Conservation (phyloP, 2,329 filamentous ascomycete genomes). For the Pyricularia grisea region DNA sequence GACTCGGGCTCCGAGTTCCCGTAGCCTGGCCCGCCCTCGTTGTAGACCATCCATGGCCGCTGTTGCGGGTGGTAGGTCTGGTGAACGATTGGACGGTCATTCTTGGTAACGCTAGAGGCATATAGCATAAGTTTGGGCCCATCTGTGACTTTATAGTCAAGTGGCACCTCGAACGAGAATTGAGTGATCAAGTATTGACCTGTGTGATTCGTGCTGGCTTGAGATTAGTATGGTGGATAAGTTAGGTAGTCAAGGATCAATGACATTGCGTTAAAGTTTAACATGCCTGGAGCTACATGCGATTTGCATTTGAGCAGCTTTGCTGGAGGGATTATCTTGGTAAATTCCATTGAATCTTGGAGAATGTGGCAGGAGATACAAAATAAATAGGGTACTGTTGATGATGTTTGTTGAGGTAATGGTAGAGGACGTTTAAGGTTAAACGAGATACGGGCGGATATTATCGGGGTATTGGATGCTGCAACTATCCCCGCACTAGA, state of each 20-base stretch:
- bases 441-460: neutral
- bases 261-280: neutral
- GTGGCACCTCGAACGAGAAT: conserved; percentile 77
- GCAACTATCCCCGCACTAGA: neutral
- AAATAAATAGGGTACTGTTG: neutral
- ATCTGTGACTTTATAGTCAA: conserved; percentile 60
- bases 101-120: conserved; percentile 32
- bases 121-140: conserved; percentile 63
- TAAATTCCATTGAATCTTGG: neutral
- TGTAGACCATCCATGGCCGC: conserved; percentile 58
- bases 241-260: neutral
- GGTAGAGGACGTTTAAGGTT: neutral
- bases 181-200: conserved; percentile 71
- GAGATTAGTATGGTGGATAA: neutral
- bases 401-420: neutral
- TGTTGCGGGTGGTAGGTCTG: conserved; percentile 6
- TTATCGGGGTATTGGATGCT: neutral
- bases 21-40: conserved; percentile 81
- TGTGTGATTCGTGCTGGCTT: conserved; percentile 19
- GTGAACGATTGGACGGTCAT: conserved; percentile 5
- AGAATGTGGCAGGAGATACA: neutral
- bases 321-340: conserved; percentile 1
- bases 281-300: conserved; percentile 27
- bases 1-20: conserved; percentile 68
- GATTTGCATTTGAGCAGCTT: conserved; percentile 28